Conservation (phyloP, 371 early-diverging fungal genomes). For the Zychaea mexicana region DNA sequence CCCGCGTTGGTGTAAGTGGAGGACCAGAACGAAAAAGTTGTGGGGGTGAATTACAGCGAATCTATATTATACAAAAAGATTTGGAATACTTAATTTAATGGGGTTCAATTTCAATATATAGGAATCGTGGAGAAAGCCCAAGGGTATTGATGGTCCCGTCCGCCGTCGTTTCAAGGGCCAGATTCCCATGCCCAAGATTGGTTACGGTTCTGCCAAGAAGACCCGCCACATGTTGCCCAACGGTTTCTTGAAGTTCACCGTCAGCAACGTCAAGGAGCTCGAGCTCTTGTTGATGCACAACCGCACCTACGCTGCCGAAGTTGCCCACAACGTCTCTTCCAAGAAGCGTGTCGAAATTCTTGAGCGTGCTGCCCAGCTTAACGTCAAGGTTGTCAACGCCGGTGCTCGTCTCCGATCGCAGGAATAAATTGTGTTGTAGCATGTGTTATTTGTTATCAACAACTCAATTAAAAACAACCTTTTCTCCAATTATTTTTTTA, state of each 20-base stretch:
- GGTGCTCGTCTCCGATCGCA: slow-evolving; percentile 94
- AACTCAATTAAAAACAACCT: background rate
- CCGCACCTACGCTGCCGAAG: slow-evolving; percentile 99
- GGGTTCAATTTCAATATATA: slow-evolving; percentile 27
- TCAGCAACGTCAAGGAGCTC: slow-evolving; percentile 96
- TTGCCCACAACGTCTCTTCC: slow-evolving; percentile 97
- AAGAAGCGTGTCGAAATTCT: slow-evolving; percentile 97
- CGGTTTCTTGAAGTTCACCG: slow-evolving; percentile 98
- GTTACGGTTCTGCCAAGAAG: slow-evolving; percentile 97
- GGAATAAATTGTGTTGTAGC: slow-evolving; percentile 61
- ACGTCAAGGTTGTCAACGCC: slow-evolving; percentile 98
- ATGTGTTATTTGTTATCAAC: background rate
- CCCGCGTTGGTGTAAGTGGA: slow-evolving; percentile 83
- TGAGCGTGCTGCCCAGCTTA: slow-evolving; percentile 96
- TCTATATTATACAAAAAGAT: background rate
- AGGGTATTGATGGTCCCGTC: slow-evolving; percentile 99
- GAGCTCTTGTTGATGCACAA: slow-evolving; percentile 99
- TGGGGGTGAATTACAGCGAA: background rate
- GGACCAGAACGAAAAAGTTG: background rate
- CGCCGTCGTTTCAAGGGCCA: slow-evolving; percentile 99
- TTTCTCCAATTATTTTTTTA: background rate
- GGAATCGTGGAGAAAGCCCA: slow-evolving; percentile 99
- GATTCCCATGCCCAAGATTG: slow-evolving; percentile 99
- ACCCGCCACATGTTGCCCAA: slow-evolving; percentile 97
- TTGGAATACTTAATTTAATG: too few relatives aligned